These are phyloP conservation scores for Aphanomyces stellatus DNA, from an alignment of 352 stramenopile species.

Conservation along the genomic window DNA sequence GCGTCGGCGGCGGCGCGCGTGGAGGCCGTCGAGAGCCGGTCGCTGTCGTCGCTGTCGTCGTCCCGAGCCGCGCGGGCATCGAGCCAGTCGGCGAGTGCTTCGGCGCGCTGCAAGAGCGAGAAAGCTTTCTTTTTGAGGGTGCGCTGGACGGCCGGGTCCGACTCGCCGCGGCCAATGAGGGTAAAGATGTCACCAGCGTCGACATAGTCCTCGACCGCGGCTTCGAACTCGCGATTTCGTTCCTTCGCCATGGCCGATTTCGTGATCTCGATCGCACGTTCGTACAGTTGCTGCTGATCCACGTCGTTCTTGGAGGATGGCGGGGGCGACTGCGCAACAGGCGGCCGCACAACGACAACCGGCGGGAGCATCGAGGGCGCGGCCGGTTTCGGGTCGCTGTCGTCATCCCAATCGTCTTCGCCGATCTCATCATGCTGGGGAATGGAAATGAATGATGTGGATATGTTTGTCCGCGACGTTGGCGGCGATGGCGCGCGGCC, in stretches of 20 bases:
- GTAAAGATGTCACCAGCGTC: conserved; percentile 56
- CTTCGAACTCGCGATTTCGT: conserved; percentile 45
- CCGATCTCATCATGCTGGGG: conserved; percentile 6
- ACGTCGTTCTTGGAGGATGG: neutral
- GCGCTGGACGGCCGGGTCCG: conserved; percentile 51
- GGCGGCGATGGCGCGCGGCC: neutral
- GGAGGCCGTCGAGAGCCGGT: conserved; percentile 35
- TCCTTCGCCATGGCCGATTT: conserved; percentile 66
- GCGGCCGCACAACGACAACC: neutral
- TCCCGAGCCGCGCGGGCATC: conserved; percentile 25
- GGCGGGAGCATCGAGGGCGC: neutral
- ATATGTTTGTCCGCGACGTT: neutral
- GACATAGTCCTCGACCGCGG: conserved; percentile 67
- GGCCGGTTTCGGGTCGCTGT: neutral
- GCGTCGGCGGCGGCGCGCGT: conserved; percentile 31
- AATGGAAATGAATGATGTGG: neutral
- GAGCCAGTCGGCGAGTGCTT: conserved; percentile 58
- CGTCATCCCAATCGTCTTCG: conserved; percentile 21
- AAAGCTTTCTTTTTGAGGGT: conserved; percentile 77
- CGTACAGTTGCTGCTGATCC: conserved; percentile 26
- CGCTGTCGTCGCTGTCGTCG: neutral
- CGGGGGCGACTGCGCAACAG: neutral
- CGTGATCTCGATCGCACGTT: conserved; percentile 46
- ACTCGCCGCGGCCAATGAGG: conserved; percentile 49
- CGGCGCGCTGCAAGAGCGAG: conserved; percentile 57